Conservation (phyloP, 2,329 filamentous ascomycete species). For the Beauveria asiatica region DNA sequence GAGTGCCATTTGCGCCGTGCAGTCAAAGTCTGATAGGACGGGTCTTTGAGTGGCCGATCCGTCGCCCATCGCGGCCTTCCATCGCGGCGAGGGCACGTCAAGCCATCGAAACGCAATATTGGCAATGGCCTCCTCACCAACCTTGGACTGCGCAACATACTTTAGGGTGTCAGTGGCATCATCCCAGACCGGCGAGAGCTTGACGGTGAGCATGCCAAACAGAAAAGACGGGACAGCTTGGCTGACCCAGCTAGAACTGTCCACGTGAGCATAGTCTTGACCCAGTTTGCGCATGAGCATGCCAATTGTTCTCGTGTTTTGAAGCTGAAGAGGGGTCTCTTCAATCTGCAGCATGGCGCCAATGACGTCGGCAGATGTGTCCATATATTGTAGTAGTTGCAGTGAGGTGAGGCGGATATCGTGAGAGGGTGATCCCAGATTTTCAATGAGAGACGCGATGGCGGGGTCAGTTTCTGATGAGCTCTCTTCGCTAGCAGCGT, state of each 20-base stretch:
- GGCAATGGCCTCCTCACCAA: conserved; percentile 65
- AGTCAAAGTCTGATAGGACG: conserved; percentile 70
- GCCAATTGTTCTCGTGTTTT: conserved; percentile 67
- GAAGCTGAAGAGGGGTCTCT: conserved; percentile 60
- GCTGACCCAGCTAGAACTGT: conserved; percentile 55
- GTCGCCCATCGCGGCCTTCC: conserved; percentile 35
- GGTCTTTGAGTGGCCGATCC: conserved; percentile 25
- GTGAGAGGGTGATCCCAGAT: conserved; percentile 68
- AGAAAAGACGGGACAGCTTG: conserved; percentile 71
- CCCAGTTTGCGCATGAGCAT: conserved; percentile 80
- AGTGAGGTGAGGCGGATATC: conserved; percentile 65
- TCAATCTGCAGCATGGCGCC: conserved; percentile 68
- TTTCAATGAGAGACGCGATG: conserved; percentile 57
- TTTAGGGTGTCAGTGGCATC: conserved; percentile 70
- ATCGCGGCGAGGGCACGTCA: conserved; percentile 45
- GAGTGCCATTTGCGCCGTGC: conserved; percentile 61
- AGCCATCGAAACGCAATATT: conserved; percentile 75
- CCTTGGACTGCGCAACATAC: conserved; percentile 59
- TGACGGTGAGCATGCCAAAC: conserved; percentile 83
- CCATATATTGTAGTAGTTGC: conserved; percentile 58
- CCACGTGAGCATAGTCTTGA: conserved; percentile 50
- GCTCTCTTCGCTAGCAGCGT: conserved; percentile 8
- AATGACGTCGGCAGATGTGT: conserved; percentile 20
- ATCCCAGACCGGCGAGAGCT: conserved; percentile 79
- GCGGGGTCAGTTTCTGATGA: conserved; percentile 49